These are phyloP conservation scores for Tuber melanosporum DNA, from an alignment of 495 filamentous ascomycete species.

Conservation along the genomic window DNA sequence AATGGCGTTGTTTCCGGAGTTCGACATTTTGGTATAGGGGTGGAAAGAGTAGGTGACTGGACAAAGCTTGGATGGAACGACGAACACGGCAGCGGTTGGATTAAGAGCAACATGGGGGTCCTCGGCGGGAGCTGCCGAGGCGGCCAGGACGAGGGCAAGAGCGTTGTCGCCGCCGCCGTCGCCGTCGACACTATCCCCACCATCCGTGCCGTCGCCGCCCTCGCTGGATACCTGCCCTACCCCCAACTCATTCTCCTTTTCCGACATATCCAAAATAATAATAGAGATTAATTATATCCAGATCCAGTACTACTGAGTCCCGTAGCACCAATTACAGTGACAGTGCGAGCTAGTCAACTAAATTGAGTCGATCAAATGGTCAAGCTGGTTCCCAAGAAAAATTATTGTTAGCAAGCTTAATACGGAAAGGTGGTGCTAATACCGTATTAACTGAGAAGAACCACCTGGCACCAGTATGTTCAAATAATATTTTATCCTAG, in stretches of 20 bases:
- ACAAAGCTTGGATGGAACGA: neutral
- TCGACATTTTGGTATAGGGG: neutral
- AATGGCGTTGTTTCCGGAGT: neutral
- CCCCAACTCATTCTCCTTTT: neutral
- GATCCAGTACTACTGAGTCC: neutral
- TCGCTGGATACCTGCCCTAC: neutral
- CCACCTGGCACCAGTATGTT: no score
- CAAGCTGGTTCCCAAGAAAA: neutral
- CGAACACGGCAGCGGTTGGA: neutral
- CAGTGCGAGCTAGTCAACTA: neutral
- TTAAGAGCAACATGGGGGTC: neutral
- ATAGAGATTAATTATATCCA: neutral
- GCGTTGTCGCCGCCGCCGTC: neutral
- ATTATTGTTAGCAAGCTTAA: neutral
- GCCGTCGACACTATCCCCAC: no score
- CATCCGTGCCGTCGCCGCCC: no score
- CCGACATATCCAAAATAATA: neutral
- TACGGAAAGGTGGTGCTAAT: neutral
- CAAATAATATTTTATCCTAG: no score
- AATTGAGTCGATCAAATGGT: neutral
- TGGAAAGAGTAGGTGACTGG: neutral
- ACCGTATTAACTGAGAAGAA: neutral
- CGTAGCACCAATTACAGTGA: neutral
- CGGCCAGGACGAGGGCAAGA: neutral
- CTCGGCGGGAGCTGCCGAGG: neutral